Percentiles rank a stretch among this genome's conserved stretches.
Evolutionary conservation across 345 rosid species (phyloP).

Genomic region (Ceriops decandra): DNA sequence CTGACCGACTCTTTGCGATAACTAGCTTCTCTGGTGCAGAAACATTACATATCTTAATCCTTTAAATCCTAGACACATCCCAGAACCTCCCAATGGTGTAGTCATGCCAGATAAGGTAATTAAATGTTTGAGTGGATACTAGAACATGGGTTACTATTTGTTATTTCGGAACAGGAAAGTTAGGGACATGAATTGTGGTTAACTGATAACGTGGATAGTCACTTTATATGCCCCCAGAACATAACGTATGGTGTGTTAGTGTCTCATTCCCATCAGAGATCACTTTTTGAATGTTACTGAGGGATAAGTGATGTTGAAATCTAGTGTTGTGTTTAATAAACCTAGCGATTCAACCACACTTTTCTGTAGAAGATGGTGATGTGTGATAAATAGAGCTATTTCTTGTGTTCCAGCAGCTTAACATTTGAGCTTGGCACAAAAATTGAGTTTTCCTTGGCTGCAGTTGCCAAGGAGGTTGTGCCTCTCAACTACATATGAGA

Average conservation of each 20-base stretch:
- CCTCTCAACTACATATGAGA: not conserved
- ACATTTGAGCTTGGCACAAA: not conserved
- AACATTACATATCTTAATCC: constrained; percentile 70
- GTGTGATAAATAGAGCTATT: not conserved
- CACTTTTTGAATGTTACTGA: too few species aligned
- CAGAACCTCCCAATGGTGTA: constrained; percentile 73
- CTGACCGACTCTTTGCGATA: constrained; percentile 11
- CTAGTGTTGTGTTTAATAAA: too few species aligned
- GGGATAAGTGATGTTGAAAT: too few species aligned
- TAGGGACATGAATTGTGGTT: not conserved
- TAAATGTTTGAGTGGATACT: constrained; percentile 2
- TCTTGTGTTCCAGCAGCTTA: not conserved
- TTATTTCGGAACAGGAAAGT: not conserved
- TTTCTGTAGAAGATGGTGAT: not conserved
- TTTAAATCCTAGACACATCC: constrained; percentile 45
- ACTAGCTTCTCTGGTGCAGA: constrained; percentile 40
- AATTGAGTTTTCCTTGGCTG: not conserved
- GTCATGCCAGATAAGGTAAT: constrained; percentile 69
- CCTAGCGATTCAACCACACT: too few species aligned
- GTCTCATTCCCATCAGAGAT: too few species aligned
- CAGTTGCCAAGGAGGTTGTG: too few species aligned
- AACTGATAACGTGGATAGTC: not conserved
- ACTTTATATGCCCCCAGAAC: not conserved
- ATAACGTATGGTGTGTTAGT: not conserved
- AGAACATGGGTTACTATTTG: not conserved